These are phyloP conservation scores for Fraxinus dipetala DNA, from an alignment of 305 asterid genomes.

Conservation along the genomic window DNA sequence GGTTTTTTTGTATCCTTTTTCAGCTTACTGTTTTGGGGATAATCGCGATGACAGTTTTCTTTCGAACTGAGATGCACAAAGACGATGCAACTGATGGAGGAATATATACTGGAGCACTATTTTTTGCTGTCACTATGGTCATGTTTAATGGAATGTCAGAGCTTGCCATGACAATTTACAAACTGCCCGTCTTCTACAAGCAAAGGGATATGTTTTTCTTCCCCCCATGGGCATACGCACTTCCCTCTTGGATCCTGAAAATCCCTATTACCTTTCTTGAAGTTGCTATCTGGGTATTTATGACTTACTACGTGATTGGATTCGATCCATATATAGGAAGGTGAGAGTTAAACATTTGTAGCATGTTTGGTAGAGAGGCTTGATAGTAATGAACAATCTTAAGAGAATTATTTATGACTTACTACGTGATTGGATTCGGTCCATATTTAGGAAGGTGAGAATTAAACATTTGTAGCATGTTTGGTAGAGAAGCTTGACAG, in stretches of 20 bases:
- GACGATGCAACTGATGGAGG: constrained; percentile 27
- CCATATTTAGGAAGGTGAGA: constrained; percentile 32
- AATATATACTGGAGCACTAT: constrained; percentile 31
- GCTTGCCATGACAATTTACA: constrained; percentile 32
- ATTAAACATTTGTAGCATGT: neutral
- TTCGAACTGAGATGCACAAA: constrained; percentile 33
- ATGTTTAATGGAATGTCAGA: constrained; percentile 43
- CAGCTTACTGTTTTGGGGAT: constrained; percentile 30
- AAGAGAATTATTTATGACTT: constrained; percentile 22
- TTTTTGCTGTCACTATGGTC: constrained; percentile 24
- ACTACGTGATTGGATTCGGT: constrained; percentile 37
- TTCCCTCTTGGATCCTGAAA: constrained; percentile 40
- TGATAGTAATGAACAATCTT: neutral
- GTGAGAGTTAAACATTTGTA: constrained; percentile 14
- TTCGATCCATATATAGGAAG: constrained; percentile 35
- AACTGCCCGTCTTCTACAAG: constrained; percentile 44
- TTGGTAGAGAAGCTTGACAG: neutral
- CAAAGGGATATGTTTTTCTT: constrained; percentile 37
- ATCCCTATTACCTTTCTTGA: constrained; percentile 34
- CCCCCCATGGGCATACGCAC: constrained; percentile 38
- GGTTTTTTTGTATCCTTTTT: neutral
- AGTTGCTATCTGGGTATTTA: constrained; percentile 31
- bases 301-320: constrained; percentile 39
- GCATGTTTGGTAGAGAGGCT: neutral
- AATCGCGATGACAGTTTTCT: constrained; percentile 33